Evolutionary conservation across 345 rosid species (phyloP), one percentile per base, ranked within the genome.

Genomic region (Camelina laxa): DNA sequence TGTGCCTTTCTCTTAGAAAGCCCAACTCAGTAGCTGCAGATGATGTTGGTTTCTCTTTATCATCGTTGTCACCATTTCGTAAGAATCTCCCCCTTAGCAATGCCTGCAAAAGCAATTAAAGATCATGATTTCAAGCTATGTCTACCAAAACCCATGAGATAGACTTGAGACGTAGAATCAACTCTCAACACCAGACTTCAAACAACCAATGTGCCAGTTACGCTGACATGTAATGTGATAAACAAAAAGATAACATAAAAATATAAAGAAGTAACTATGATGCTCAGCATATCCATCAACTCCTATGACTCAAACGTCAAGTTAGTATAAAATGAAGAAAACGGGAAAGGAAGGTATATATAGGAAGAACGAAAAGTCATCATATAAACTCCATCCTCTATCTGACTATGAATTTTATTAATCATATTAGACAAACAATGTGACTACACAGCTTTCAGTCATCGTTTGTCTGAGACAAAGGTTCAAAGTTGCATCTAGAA

Each of bases 61-160:
- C 87, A 75, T 73, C 67, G 62, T 74, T 75, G 84, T 83, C 83
- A 77, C 80, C 85, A 90, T 87, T 90, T 60, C 96, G 91, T 87
- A 94, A 83, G 86, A 94, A 94, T 72, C 98, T 86, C 39, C 97
- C 98, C 83, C 97, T 81, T 35, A 94, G 89, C 69, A 91, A 80
- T 75, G 97, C 90, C 98, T 94, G 85, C 79, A 76, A 77, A 67
- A 56, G 57, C 62, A 73, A 66, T 19, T n/a, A 49, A 62, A 39
- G 11, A 59, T 49, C 57, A 77, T 70, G 38, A 56, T 56, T 16
- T 64, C 66, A 57, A 38, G 35, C 17, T 55, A 77, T 51, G 47
- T 63, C 67, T 38, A 57, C 50, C 1, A 19, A 1, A 15, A 31
- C 19, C 38, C 30, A 55, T 16, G 54, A 30, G 39, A 35, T 6